Evolutionary conservation across 495 filamentous ascomycete species (phyloP).

Genomic region (Podospora bellae-mahoneyi): DNA sequence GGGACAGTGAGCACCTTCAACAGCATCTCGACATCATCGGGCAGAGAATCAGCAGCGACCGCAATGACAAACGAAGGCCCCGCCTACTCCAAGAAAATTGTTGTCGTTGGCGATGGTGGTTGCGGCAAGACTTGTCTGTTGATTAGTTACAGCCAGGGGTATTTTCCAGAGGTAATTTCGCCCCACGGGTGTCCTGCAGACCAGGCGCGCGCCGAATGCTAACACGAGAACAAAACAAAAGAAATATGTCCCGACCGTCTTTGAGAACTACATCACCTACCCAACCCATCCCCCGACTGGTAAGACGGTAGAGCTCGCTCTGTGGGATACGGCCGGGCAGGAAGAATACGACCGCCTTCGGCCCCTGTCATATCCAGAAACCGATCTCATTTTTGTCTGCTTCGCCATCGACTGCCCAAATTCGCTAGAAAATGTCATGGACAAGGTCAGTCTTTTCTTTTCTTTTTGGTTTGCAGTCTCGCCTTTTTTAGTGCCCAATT

Average conservation of each 20-base stretch:
- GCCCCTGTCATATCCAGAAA: slow-evolving; percentile 95
- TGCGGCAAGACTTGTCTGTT: slow-evolving; percentile 98
- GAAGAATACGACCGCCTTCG: slow-evolving; percentile 97
- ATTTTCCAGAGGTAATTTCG: slow-evolving; percentile 86
- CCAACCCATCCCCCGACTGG: slow-evolving; percentile 79
- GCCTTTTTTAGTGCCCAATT: background rate
- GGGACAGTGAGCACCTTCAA: slow-evolving; percentile 75
- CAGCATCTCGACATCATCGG: slow-evolving; percentile 59
- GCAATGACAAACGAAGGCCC: slow-evolving; percentile 78
- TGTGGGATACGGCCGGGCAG: slow-evolving; percentile 98
- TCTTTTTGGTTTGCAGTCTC: background rate
- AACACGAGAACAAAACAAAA: slow-evolving; percentile 32
- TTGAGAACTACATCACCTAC: slow-evolving; percentile 99
- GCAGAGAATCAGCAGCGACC: slow-evolving; percentile 71
- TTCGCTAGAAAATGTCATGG: slow-evolving; percentile 95
- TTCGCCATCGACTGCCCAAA: slow-evolving; percentile 99
- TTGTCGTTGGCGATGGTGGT: slow-evolving; percentile 95
- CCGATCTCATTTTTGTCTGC: slow-evolving; percentile 95
- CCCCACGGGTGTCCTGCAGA: background rate
- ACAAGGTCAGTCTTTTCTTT: slow-evolving; percentile 68
- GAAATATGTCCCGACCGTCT: slow-evolving; percentile 99
- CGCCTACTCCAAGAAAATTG: slow-evolving; percentile 96
- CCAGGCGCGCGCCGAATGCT: background rate
- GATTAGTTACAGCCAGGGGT: slow-evolving; percentile 96
- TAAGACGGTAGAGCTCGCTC: slow-evolving; percentile 90